Conservation (phyloP, 2,329 filamentous ascomycete species). For the Alternaria gaisen region DNA sequence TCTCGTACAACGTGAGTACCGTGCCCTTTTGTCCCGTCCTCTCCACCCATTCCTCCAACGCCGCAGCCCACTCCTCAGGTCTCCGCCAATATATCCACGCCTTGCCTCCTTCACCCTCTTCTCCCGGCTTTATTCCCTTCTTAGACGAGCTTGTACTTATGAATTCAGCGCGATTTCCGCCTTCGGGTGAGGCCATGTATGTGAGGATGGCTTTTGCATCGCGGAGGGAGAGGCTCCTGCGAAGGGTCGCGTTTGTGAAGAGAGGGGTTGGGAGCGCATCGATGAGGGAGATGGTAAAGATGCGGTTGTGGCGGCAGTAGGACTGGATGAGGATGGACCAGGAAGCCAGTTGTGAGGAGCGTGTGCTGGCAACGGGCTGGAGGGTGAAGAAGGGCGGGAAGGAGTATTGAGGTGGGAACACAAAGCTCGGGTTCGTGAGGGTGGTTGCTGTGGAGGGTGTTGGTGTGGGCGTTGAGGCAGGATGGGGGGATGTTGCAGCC, state of each 20-base stretch:
- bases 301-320: constrained; percentile 80
- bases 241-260: constrained; percentile 60
- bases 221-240: constrained; percentile 58
- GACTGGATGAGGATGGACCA: constrained; percentile 87
- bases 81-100: constrained; percentile 84
- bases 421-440: constrained; percentile 39
- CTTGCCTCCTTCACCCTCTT: constrained; percentile 42
- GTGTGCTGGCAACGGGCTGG: constrained; percentile 77
- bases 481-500: constrained; percentile 22
- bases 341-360: constrained; percentile 78
- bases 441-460: constrained; percentile 16
- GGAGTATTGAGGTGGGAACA: constrained; percentile 65
- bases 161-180: constrained; percentile 72
- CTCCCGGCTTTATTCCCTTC: constrained; percentile 35
- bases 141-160: constrained; percentile 46
- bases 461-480: constrained; percentile 17
- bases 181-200: constrained; percentile 64
- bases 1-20: constrained; percentile 91
- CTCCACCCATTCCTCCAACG: constrained; percentile 82
- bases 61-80: constrained; percentile 87
- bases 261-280: constrained; percentile 63
- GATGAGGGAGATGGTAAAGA: constrained; percentile 77
- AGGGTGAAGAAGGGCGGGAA: constrained; percentile 89
- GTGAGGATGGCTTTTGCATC: constrained; percentile 64
- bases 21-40: constrained; percentile 86